phyloP scores from a whole-genome alignment of 179 eudicot genomes.

The Beta lomatogona region DNA sequence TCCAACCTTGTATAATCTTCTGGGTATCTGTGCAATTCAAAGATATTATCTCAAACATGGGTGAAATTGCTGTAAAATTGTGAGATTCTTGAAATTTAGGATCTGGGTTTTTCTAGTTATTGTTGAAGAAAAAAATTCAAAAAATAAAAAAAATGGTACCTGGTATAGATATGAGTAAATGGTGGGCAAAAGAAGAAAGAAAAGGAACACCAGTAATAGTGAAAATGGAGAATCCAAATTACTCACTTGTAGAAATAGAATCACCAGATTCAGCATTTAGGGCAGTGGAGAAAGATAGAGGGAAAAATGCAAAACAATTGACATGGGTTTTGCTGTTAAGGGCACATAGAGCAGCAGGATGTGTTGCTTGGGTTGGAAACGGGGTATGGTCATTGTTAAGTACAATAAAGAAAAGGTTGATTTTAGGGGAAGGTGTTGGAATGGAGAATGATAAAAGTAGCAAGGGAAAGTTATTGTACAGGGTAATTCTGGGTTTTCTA shows the following conservation, averaged over 20 bases:
- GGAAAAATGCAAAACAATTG: constrained; percentile 55
- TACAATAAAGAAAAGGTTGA: constrained; percentile 45
- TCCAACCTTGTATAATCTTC: neutral
- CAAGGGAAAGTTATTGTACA: constrained; percentile 43
- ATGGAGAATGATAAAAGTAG: constrained; percentile 49
- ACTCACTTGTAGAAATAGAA: constrained; percentile 51
- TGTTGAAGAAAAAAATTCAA: neutral
- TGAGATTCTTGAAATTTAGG: constrained; percentile 25
- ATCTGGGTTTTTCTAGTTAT: constrained; percentile 29
- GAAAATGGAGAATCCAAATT: constrained; percentile 58
- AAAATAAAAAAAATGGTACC: constrained; percentile 33
- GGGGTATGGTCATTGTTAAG: constrained; percentile 45
- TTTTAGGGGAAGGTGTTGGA: constrained; percentile 46
- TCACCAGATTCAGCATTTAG: constrained; percentile 46
- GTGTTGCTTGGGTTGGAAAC: constrained; percentile 52
- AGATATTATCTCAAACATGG: constrained; percentile 25
- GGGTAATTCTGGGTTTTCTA: constrained; percentile 47
- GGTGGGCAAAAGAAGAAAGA: constrained; percentile 52
- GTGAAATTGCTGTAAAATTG: constrained; percentile 1
- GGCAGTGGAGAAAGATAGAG: constrained; percentile 47
- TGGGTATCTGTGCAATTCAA: constrained; percentile 17
- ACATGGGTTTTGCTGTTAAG: constrained; percentile 61
- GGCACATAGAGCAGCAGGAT: constrained; percentile 64
- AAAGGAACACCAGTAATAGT: constrained; percentile 60
- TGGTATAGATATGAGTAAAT: constrained; percentile 38